Evolutionary conservation across 164 flowering plant genomes (phyloP), one percentile per base, ranked within the genome.

Genomic region (Vitis cinerea): DNA sequence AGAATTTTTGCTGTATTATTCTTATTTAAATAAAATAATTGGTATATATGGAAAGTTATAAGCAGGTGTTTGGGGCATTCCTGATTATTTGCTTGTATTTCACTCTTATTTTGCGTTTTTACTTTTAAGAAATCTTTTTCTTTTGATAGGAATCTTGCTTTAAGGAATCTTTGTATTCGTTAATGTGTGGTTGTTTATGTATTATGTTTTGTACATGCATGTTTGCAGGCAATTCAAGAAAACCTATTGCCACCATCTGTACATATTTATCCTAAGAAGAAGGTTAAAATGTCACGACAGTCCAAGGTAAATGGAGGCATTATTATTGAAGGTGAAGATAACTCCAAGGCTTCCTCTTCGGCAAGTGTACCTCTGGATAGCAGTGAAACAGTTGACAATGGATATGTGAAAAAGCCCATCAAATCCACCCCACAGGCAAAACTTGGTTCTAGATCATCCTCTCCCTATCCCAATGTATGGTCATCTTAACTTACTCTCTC

Each of bases 171-270:
- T 4, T 61, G 54, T 10, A 16, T 47, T 50, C 0, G 7, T 64
- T 16, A 0, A 8, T n/a, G 19, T 17, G 3, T 53, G 37, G n/a
- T 9, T 48, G 9, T 64, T 50, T 50, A 30, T 72, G n/a, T 53
- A 58, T 52, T 57, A 2, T 2, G 56, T 64, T 55, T 71, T 23
- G 13, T 1, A n/a, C 16, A 53, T 56, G 49, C 50, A 55, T 65
- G 16, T 15, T 70, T 82, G 74, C 84, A 92, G 98, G 93, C 73
- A 52, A 89, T 88, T 72, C 98, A 92, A 67, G 91, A 83, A 66
- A 72, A 63, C 16, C 83, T 89, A 62, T 78, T 92, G 74, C 98
- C 98, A 37, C 91, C 91, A 61, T 78, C 93, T 52, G 77, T 83
- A 7, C 96, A 87, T 74, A 82, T 92, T 48, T 63, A 68, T 37